Base-by-base conservation (phyloP, 352 stramenopile genomes). In the Phytophthora pinifolia region DNA sequence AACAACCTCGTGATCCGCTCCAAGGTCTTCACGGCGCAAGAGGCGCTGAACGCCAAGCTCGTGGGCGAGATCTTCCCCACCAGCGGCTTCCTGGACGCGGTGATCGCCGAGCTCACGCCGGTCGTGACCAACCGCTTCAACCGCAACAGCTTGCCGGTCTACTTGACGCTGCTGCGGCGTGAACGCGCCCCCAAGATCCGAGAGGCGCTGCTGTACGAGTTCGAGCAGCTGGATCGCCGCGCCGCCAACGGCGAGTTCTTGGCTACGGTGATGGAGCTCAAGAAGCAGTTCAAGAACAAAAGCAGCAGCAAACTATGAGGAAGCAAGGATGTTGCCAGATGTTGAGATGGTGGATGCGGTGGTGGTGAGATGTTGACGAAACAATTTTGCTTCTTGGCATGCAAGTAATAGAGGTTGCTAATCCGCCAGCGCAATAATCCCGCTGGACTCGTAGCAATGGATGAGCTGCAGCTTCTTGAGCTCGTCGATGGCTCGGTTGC, bases 391-490 rank as follows among this genome's bases (percentile, higher is more conserved):
- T n/a, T n/a, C n/a, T n/a, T 53, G 31, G 37, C 29, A 33, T 38
- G 35, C 8, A 32, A 35, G 29, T 54, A 33, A 9, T 18, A 30
- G 46, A 43, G 5, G 15, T 14, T 27, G 31, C 34, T 61, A 91
- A 59, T 91, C 78, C 41, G 76, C 78, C 14, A 88, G 62, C 7
- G 78, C 74, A 49, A 91, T 74, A 65, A 91, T 83, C 39, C 81
- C 81, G 35, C 78, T 89, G 14, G 78, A 83, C 44, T 88, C 81
- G 70, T 91, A 91, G 64, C 73, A 89, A 69, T 91, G 82, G 57
- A 91, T 79, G 44, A 91, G 76, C 54, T 86, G 74, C 15, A 91
- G 65, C 57, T 88, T 91, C 67, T 86, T 88, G 56, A 91, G 80
- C 50, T 89, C 78, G 27, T 80, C 62, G 48, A 91, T 89, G 37